These are phyloP conservation scores for Arthrobotrys musiformis DNA, from an alignment of 2,329 filamentous ascomycete species.

Conservation along the genomic window DNA sequence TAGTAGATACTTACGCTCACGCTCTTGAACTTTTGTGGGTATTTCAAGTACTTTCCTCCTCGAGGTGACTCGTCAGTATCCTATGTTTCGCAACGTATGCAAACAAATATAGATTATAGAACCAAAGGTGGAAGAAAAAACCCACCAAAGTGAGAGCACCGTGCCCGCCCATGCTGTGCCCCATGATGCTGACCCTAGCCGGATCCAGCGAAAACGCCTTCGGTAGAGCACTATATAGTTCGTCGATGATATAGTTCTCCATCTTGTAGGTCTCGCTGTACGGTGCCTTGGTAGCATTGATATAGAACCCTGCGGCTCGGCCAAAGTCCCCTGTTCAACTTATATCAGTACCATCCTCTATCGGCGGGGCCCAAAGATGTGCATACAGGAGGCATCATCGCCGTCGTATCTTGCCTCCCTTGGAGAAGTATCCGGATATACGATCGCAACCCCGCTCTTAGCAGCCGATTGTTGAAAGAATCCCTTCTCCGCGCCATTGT, in stretches of 20 bases:
- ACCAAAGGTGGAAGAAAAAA: background rate
- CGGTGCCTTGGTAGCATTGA: conserved; percentile 81
- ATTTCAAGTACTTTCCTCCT: conserved; percentile 76
- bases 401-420: conserved; percentile 82
- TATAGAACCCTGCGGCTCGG: conserved; percentile 90
- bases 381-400: conserved; percentile 79
- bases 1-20: conserved; percentile 68
- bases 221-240: conserved; percentile 84
- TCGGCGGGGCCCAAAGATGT: background rate
- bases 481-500: conserved; percentile 83
- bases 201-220: conserved; percentile 77
- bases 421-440: conserved; percentile 95
- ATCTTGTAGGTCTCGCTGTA: conserved; percentile 86
- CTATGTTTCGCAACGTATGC: background rate
- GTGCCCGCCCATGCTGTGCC: conserved; percentile 97
- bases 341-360: background rate
- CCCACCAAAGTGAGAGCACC: conserved; percentile 83
- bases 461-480: conserved; percentile 90
- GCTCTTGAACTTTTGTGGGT: conserved; percentile 88
- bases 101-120: background rate
- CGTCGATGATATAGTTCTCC: conserved; percentile 90
- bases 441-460: conserved; percentile 84
- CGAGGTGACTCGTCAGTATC: conserved; percentile 28
- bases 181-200: conserved; percentile 80
- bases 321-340: conserved; percentile 76